These are phyloP conservation scores for Brettanomyces naardenensis DNA, from an alignment of 805 yeast genomes.

Conservation along the genomic window DNA sequence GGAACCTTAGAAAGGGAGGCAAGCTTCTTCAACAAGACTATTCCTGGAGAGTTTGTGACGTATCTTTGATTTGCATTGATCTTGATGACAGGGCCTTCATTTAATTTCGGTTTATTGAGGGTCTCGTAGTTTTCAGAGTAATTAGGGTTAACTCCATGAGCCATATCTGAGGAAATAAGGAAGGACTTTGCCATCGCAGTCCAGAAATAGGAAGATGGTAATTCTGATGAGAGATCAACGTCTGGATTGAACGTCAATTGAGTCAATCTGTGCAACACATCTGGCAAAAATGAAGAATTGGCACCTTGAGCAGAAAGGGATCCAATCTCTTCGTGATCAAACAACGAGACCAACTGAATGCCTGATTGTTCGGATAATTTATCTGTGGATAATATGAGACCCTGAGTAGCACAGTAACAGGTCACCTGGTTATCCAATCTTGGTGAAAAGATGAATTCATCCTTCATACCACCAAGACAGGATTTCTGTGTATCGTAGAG, in stretches of 20 bases:
- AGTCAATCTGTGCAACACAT: conserved; percentile 63
- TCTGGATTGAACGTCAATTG: conserved; percentile 32
- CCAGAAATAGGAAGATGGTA: conserved; percentile 32
- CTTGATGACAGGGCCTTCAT: conserved; percentile 88
- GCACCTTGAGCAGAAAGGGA: conserved; percentile 96
- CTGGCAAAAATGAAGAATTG: conserved; percentile 82
- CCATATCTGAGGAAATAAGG: conserved; percentile 88
- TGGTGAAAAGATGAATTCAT: conserved; percentile 88
- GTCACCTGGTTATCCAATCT: conserved; percentile 87
- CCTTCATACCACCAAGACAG: conserved; percentile 77
- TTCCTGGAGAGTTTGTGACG: conserved; percentile 88
- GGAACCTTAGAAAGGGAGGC: conserved; percentile 71
- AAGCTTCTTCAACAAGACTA: conserved; percentile 63
- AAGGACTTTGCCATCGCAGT: conserved; percentile 72
- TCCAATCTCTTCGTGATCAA: conserved; percentile 96
- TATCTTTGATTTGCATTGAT: conserved; percentile 93
- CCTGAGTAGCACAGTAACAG: conserved; percentile 73
- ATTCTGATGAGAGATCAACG: conserved; percentile 25
- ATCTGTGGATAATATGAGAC: conserved; percentile 41
- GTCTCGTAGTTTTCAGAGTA: conserved; percentile 70
- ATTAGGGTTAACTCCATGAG: conserved; percentile 96
- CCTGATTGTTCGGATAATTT: conserved; percentile 40
- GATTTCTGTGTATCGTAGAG: conserved; percentile 82
- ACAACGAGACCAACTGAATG: conserved; percentile 69
- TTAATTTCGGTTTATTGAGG: conserved; percentile 71